Base-by-base conservation (phyloP, 352 stramenopile species). In the Pythium apleroticum region DNA sequence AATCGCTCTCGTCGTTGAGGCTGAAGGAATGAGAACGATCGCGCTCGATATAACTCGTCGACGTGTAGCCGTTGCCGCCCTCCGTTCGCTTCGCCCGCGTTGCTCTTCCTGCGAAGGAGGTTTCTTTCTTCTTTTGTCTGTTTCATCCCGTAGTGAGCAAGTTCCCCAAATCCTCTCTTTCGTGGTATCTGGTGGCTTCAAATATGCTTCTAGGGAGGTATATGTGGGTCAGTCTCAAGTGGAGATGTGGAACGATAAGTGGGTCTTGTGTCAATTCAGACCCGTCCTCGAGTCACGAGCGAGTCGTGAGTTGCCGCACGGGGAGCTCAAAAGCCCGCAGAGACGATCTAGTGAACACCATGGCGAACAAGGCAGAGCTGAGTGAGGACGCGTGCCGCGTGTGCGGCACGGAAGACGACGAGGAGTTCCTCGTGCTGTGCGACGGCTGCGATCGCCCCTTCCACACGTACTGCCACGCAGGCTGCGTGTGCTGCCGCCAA, bases 381-480 rank as follows among this genome's bases (percentile, higher is more conserved):
- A 89, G 72, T 52, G 76, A 81, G 39, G 85, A 90, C 66, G 82
- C 86, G 46, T 94, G 86, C 79, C 83, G 86, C 72, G 86, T 94
- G 65, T 94, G 86, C 57, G 78, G 78, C 49, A 83, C 78, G 41
- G 80, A 88, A 31, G 81, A 92, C 46, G 77, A 92, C 55, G 86
- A 92, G 59, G 78, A 81, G 69, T 89, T 84, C 61, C 73, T 94
- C 46, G 74, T 94, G 62, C 79, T 94, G 54, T 94, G 86, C 54
- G 86, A 94, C 68, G 80, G 86, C 24, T 94, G 86, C 60, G 86
- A 94, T 62, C 73, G 74, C 20, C 69, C 83, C 24, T 94, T 86
- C 73, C 86, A 94, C 66, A 91, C 82, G 12, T 76, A 73, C 39
- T 94, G 83, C 73, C 78, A 86, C 63, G 65, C 81, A 12, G 85